A percentile compares a stretch with the other conserved stretches of the same genome.
phyloP scores from a whole-genome alignment of 768 basidiomycete genomes.

The Amyloporia xantha region DNA sequence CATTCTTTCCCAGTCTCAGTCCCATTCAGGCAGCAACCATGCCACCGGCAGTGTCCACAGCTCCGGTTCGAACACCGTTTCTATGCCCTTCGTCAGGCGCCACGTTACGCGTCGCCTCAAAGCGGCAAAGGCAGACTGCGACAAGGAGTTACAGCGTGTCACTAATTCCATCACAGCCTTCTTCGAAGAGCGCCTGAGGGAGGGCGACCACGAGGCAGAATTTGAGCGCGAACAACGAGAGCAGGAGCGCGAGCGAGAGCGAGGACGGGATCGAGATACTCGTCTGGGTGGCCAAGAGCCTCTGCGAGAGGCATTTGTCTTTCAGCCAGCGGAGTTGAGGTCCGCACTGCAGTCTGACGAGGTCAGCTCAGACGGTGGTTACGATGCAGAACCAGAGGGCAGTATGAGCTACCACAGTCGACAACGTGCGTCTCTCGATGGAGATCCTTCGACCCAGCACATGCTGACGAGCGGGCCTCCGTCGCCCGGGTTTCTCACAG shows the following conservation, averaged over 20 bases:
- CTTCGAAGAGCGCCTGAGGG: conserved; percentile 85
- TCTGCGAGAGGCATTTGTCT: conserved; percentile 55
- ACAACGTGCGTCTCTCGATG: conserved; percentile 65
- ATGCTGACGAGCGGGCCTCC: conserved; percentile 49
- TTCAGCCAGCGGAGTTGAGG: conserved; percentile 50
- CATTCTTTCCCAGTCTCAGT: conserved; percentile 36
- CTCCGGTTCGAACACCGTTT: conserved; percentile 68
- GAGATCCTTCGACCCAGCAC: conserved; percentile 30
- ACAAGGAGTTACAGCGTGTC: conserved; percentile 91
- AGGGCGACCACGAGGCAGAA: conserved; percentile 61
- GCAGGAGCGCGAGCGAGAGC: conserved; percentile 31
- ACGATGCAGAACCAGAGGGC: conserved; percentile 69
- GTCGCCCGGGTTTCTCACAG: conserved; percentile 52
- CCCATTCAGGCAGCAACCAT: conserved; percentile 24
- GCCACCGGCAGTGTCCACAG: conserved; percentile 28
- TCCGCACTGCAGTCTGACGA: conserved; percentile 59
- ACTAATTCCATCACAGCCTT: conserved; percentile 91
- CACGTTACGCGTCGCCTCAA: conserved; percentile 91
- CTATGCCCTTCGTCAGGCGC: conserved; percentile 87
- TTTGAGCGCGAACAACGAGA: conserved; percentile 55
- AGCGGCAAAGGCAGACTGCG: conserved; percentile 93
- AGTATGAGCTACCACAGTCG: conserved; percentile 50
- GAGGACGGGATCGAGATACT: conserved; percentile 52
- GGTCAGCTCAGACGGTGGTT: conserved; percentile 75
- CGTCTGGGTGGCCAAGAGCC: conserved; percentile 29